These are phyloP conservation scores for Discostella stelligera DNA, from an alignment of 352 stramenopile species.

Conservation along the genomic window DNA sequence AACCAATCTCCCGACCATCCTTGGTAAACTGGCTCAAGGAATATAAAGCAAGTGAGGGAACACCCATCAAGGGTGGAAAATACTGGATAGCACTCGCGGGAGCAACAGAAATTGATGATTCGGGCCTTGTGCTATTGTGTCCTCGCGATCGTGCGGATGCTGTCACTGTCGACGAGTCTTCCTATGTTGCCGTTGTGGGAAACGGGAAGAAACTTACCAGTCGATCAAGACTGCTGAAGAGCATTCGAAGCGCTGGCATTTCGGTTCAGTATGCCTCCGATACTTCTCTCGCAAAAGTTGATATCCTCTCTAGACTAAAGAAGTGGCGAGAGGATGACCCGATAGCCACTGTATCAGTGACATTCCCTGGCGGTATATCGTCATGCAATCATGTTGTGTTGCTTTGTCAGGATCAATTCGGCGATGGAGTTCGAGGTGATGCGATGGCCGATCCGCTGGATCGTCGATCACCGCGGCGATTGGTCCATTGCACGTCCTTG, in stretches of 20 bases:
- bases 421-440: constrained; percentile 71
- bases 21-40: constrained; percentile 76
- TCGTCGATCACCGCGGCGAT: constrained; percentile 53
- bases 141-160: constrained; percentile 51
- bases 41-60: constrained; percentile 56
- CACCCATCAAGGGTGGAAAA: constrained; percentile 71
- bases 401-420: constrained; percentile 58
- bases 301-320: constrained; percentile 57
- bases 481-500: constrained; percentile 74
- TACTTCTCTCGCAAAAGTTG: constrained; percentile 39
- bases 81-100: constrained; percentile 72
- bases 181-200: constrained; percentile 71
- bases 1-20: constrained; percentile 54
- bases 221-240: constrained; percentile 37
- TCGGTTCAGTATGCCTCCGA: constrained; percentile 23
- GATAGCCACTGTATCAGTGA: constrained; percentile 55
- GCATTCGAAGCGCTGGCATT: constrained; percentile 14
- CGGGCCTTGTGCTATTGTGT: constrained; percentile 68
- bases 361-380: constrained; percentile 52
- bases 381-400: constrained; percentile 57
- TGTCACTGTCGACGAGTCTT: constrained; percentile 61
- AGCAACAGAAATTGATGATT: constrained; percentile 73
- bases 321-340: constrained; percentile 61
- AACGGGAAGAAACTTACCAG: constrained; percentile 62
- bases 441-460: constrained; percentile 67